Conservation (phyloP, 768 basidiomycete species). For the Pisolithus microcarpus region DNA sequence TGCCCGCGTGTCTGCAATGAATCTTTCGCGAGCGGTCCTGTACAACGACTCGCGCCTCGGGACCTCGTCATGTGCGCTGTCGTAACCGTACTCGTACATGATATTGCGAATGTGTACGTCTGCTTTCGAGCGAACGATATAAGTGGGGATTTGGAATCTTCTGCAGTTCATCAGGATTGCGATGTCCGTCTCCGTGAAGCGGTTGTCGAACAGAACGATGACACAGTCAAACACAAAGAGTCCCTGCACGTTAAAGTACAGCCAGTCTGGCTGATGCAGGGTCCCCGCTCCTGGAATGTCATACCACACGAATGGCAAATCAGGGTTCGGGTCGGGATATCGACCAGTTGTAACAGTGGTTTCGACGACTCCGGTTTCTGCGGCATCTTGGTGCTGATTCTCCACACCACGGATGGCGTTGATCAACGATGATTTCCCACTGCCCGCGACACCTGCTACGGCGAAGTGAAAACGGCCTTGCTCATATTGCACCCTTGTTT, state of each 20-base stretch:
- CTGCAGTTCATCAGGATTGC: too few species aligned
- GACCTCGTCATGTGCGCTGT: too few species aligned
- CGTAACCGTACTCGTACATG: too few species aligned
- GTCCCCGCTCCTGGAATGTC: slow-evolving; percentile 26
- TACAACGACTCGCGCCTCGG: slow-evolving; percentile 3
- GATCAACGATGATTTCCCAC: slow-evolving; percentile 25
- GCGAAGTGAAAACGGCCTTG: slow-evolving; percentile 23
- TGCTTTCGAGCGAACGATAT: too few species aligned
- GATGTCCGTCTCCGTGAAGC: too few species aligned
- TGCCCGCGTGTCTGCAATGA: slow-evolving; percentile 13
- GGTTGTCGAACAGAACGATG: too few species aligned
- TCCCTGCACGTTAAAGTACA: too few species aligned
- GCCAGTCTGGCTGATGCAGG: too few species aligned
- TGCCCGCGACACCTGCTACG: slow-evolving; percentile 20
- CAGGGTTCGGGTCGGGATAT: slow-evolving; percentile 16
- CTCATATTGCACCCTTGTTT: slow-evolving; percentile 3
- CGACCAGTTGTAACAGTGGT: slow-evolving; percentile 15
- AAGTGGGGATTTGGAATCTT: too few species aligned
- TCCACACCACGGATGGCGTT: slow-evolving; percentile 21
- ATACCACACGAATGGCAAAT: slow-evolving; percentile 17
- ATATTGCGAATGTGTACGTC: too few species aligned
- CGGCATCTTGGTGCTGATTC: slow-evolving; percentile 13
- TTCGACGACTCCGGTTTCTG: slow-evolving; percentile 17
- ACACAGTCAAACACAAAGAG: too few species aligned
- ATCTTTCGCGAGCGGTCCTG: slow-evolving; percentile 9